Percentiles rank a stretch among this genome's conserved stretches.
Conservation (phyloP, 148 eudicot species). For the Vaccinium macrocarpon region DNA sequence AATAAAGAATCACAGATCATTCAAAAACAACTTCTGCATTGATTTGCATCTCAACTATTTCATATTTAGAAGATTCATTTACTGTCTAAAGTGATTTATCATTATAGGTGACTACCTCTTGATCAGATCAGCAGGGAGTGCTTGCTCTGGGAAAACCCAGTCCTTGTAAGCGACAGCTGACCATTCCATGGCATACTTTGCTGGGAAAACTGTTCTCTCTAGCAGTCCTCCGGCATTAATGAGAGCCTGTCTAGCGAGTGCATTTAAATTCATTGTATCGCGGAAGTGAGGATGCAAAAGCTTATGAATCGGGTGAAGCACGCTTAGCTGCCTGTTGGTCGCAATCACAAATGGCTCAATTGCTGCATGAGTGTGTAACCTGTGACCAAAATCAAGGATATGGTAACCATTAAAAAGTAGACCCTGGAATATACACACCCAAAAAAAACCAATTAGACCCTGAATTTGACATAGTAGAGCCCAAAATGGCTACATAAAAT, state of each 20-base stretch:
- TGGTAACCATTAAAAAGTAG: neutral
- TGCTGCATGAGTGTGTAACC: conserved; percentile 68
- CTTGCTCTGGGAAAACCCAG: conserved; percentile 81
- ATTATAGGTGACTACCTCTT: conserved; percentile 50
- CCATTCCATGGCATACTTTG: conserved; percentile 58
- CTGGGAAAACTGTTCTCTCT: conserved; percentile 65
- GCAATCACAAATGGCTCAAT: conserved; percentile 84
- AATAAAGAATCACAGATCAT: neutral
- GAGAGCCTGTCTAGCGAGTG: conserved; percentile 62
- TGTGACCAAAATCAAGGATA: conserved; percentile 20
- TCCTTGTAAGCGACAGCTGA: conserved; percentile 46
- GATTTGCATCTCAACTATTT: neutral
- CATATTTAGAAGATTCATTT: neutral
- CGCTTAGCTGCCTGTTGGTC: conserved; percentile 71
- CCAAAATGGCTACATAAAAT: neutral
- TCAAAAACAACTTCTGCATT: neutral
- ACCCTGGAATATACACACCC: neutral
- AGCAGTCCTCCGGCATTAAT: conserved; percentile 70
- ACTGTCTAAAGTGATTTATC: neutral
- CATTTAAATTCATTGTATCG: conserved; percentile 74
- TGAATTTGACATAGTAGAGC: too few relatives aligned
- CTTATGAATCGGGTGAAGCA: conserved; percentile 78
- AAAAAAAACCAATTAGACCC: too few relatives aligned
- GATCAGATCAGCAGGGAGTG: conserved; percentile 75
- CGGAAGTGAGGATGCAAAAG: conserved; percentile 81